These are phyloP conservation scores for Mucor irregularis DNA, from an alignment of 371 early-diverging fungal genomes.

Conservation along the genomic window DNA sequence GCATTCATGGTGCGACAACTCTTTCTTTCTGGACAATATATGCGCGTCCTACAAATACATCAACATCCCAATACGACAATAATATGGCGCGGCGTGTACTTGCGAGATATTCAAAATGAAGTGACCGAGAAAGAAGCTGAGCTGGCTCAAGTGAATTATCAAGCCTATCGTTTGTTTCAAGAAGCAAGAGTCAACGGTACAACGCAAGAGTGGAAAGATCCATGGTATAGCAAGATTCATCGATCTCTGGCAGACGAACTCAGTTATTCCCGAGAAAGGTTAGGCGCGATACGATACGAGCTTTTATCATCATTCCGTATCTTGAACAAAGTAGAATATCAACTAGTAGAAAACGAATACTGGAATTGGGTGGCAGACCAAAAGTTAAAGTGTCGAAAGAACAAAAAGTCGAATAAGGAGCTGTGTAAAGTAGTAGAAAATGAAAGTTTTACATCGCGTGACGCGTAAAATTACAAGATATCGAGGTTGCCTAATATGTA, in stretches of 20 bases:
- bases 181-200: slow-evolving; percentile 6
- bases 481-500: too few relatives aligned
- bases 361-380: slow-evolving; percentile 60
- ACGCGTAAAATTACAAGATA: not conserved
- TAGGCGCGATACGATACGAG: slow-evolving; percentile 55
- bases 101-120: slow-evolving; percentile 49
- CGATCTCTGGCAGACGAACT: slow-evolving; percentile 51
- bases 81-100: slow-evolving; percentile 48
- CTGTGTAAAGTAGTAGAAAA: not conserved
- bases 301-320: slow-evolving; percentile 46
- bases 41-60: too few relatives aligned
- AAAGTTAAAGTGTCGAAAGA: slow-evolving; percentile 31
- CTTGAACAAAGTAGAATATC: slow-evolving; percentile 48
- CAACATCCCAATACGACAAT: not conserved
- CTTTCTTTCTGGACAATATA: not conserved
- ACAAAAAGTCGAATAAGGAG: not conserved
- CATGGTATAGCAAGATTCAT: slow-evolving; percentile 39
- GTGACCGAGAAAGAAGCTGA: not conserved
- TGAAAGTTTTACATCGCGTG: too few relatives aligned
- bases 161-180: slow-evolving; percentile 21
- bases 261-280: slow-evolving; percentile 46
- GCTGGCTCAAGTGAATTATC: slow-evolving; percentile 16
- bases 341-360: slow-evolving; percentile 52
- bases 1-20: slow-evolving; percentile 14
- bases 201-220: not conserved